Evolutionary conservation across 2,329 filamentous ascomycete species (phyloP).

Genomic region (Clarireedia monteithiana): DNA sequence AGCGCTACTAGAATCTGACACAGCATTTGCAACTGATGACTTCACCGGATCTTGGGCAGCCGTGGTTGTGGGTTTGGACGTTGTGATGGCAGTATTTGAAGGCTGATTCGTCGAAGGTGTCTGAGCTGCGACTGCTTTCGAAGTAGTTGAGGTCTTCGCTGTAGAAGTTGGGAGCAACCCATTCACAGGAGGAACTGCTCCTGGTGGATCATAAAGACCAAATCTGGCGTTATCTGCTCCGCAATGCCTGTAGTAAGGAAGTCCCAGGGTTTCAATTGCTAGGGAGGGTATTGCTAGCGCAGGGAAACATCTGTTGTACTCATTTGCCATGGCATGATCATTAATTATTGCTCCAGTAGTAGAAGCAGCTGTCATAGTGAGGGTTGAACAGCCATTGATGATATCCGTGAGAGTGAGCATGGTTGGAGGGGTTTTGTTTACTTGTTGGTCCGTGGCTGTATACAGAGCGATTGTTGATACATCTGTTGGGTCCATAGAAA

Average conservation of each 20-base stretch:
- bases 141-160: constrained; percentile 9
- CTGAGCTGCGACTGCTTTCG: constrained; percentile 14
- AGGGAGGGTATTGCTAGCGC: constrained; percentile 14
- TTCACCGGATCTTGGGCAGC: neutral
- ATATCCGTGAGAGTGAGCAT: constrained; percentile 32
- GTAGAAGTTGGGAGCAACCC: constrained; percentile 20
- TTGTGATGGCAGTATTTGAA: constrained; percentile 2
- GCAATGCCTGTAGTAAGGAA: constrained; percentile 30
- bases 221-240: constrained; percentile 31
- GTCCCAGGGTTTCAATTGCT: constrained; percentile 13
- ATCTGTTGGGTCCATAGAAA: constrained; percentile 29
- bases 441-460: constrained; percentile 20
- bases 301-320: constrained; percentile 17
- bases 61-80: neutral
- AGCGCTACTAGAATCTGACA: neutral
- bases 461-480: constrained; percentile 30
- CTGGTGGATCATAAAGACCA: constrained; percentile 35
- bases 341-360: constrained; percentile 7
- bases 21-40: no score
- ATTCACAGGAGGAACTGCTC: constrained; percentile 31
- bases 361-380: neutral
- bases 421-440: constrained; percentile 12
- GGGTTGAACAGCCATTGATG: constrained; percentile 25
- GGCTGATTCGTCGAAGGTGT: constrained; percentile 12
- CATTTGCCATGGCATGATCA: constrained; percentile 10